Conservation (phyloP, 352 stramenopile species). For the Phytopythium aichiense region DNA sequence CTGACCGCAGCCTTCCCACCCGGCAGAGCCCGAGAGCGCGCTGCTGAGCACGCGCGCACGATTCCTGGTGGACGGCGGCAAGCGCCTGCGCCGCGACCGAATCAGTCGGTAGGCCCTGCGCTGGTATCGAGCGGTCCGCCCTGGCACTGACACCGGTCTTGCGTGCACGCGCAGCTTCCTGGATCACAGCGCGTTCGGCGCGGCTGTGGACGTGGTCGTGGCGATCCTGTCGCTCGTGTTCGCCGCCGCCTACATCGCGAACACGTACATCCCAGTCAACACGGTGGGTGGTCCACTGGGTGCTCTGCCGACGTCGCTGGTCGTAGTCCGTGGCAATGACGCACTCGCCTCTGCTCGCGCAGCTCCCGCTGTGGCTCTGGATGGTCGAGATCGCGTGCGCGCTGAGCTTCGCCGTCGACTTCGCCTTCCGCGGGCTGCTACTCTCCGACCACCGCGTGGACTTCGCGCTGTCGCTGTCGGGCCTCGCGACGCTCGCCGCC, state of each 20-base stretch:
- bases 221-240: constrained; percentile 54
- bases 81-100: constrained; percentile 29
- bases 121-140: not conserved
- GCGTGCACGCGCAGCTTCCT: constrained; percentile 38
- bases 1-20: not conserved
- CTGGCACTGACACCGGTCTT: not conserved
- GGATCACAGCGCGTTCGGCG: constrained; percentile 74
- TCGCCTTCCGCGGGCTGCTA: constrained; percentile 67
- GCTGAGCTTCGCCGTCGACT: constrained; percentile 59
- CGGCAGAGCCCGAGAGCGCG: constrained; percentile 23
- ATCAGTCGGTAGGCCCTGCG: constrained; percentile 33
- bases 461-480: constrained; percentile 54
- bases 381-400: constrained; percentile 62
- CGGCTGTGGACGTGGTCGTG: constrained; percentile 58
- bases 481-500: constrained; percentile 51
- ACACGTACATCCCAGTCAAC: constrained; percentile 72
- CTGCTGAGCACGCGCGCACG: constrained; percentile 24
- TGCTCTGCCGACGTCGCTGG: not conserved
- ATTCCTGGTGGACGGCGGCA: constrained; percentile 20
- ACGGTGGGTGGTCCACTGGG: constrained; percentile 21
- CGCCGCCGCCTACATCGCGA: constrained; percentile 62
- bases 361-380: constrained; percentile 74
- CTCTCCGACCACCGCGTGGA: constrained; percentile 61
- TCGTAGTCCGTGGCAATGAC: not conserved
- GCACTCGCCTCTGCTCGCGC: not conserved